Conservation (phyloP, 225 moss, liverwort and hornwort genomes). For the Polytrichum formosum region DNA sequence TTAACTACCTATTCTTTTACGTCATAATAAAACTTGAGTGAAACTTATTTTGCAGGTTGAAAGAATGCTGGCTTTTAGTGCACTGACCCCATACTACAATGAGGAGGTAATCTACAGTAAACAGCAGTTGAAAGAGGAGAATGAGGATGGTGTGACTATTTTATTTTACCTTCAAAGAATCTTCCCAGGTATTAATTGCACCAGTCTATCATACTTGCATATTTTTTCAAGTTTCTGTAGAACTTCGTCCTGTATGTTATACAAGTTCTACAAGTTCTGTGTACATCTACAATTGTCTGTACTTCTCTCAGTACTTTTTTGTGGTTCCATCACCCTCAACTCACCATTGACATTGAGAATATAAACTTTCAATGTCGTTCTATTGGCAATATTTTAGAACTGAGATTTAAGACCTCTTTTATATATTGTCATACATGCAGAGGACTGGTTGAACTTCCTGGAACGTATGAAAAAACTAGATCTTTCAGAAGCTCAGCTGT, state of each 20-base stretch:
- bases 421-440: conserved; percentile 16
- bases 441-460: conserved; percentile 46
- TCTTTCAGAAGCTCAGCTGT: conserved; percentile 29
- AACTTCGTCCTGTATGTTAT: too few species aligned
- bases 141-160: conserved; percentile 82
- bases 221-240: too few species aligned
- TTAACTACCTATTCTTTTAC: too few species aligned
- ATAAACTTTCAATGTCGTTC: too few species aligned
- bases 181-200: conserved; percentile 57
- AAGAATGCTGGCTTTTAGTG: conserved; percentile 93
- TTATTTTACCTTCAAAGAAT: conserved; percentile 81
- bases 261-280: too few species aligned
- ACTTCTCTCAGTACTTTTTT: too few species aligned
- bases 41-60: conserved; percentile 54
- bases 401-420: conserved; percentile 1
- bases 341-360: too few species aligned
- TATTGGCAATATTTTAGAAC: too few species aligned
- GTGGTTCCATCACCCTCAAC: too few species aligned
- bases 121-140: conserved; percentile 49
- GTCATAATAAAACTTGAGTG: not conserved
- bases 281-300: too few species aligned
- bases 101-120: conserved; percentile 81
- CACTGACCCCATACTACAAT: conserved; percentile 80
- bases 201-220: not conserved
- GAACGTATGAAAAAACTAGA: conserved; percentile 65